Base-by-base conservation (phyloP, 495 filamentous ascomycete genomes). In the Alectoria sarmentosa region DNA sequence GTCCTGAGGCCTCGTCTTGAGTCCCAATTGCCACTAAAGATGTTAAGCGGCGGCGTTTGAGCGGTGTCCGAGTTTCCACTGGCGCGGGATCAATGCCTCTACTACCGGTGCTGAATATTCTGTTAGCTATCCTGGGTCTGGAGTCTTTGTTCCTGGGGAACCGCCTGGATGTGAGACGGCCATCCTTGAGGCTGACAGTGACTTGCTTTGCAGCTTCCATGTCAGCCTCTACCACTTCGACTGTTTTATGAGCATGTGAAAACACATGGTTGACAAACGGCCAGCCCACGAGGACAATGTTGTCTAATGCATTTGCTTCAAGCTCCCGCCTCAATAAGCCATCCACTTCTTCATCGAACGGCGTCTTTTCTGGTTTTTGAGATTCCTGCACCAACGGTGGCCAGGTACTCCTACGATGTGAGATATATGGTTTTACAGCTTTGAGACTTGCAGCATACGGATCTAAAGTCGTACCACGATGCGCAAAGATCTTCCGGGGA, bases 261-360 rank as follows among this genome's bases (percentile, higher is more conserved):
- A 71, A 67, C 1, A 58, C 42, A 41, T 71, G 65, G 41, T 67
- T 65, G 59, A 71, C 55, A 23, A 71, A 67, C 1, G 62, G 65
- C 65, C 64, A 61, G 49, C 46, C 55, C n/a, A 52, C n/a, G 19
- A 62, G 60, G 11, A 6, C n/a, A 17, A 32, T 14, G 19, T 67
- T 30, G n/a, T 61, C 55, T 21, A 59, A 26, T 7, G 57, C 63
- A 23, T 61, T 59, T 23, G 39, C 58, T 39, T 65, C 60, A 11
- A 67, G 62, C 44, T 71, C 69, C 36, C n/a, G 38, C 9, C 32
- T 15, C 59, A 65, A 39, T 19, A 63, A 30, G 26, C 28, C 46
- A 30, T 69, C 62, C 7, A 71, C 55, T 38, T 69, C 62, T 19
- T 38, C 54, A 19, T 66, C 38, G 36, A 69, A 71, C 0, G 15